Evolutionary conservation across 2,329 filamentous ascomycete species (phyloP), one percentile per base, ranked within the genome.

Genomic region (Ceratocystis ficicola): DNA sequence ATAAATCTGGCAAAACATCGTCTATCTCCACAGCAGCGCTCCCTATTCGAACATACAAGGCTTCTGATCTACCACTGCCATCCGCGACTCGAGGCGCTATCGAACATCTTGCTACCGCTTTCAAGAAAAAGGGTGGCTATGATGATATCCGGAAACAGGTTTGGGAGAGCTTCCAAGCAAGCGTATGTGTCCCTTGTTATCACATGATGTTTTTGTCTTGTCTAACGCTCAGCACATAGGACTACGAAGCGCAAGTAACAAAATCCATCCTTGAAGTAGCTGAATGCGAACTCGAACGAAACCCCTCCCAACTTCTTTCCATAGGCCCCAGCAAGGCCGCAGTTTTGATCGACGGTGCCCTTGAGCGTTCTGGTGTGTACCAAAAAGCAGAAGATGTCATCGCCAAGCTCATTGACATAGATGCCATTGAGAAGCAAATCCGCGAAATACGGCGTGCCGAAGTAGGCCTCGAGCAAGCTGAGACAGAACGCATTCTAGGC

Each of bases 111-210:
- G 83, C 88, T n/a, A 86, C 89, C 72, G 86, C 83, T 10, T 93
- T 92, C 77, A 92, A 92, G 76, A 93, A 92, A 77, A 90, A 90
- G 75, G 89, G 89, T 68, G 87, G 88, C 66, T 94, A 92, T 72
- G 89, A 94, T 75, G 78, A 81, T 15, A 82, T 92, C 69, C 85
- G 89, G 68, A 92, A 90, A 73, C 82, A 88, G 71, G 81, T 89
- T 10, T 90, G 88, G 82, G 83, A 88, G 59, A 85, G 88, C 67
- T 89, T 90, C 70, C 84, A 86, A 71, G 81, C 83, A 36, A 86
- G 84, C 70, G 87, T 90, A 80, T 67, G 81, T 66, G 46, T 44
- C 50, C 10, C 46, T 22, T 20, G 4, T 20, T 8, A 12, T 3
- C 62, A n/a, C 20, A 57, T 46, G 12, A 7, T 46, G 52, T 65